Base-by-base conservation (phyloP, 768 basidiomycete species). In the Trametes gibbosa region DNA sequence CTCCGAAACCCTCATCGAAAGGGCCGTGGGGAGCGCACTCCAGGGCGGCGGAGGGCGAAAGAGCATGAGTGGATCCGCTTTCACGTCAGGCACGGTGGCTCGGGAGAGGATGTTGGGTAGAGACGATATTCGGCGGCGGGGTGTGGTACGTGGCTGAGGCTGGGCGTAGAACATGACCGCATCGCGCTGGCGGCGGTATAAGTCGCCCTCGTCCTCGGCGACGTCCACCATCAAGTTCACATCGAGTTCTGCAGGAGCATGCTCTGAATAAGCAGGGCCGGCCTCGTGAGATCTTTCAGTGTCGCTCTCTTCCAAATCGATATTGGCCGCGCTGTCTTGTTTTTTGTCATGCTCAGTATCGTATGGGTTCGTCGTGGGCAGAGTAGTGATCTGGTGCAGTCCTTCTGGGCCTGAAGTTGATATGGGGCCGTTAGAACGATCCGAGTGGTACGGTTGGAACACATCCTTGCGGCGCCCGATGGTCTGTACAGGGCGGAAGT, bases 11-110 rank as follows among this genome's bases (percentile, higher is more conserved):
- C 53, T 58, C 23, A 49, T 13, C 0, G 52, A 34, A 6, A 48
- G 57, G 3, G 53, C 50, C 7, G 34, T 43, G 12, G 53, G 56
- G 1, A 69, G 64, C 1, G 45, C 25, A 17, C 41, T 48, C 65
- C 67, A 70, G 16, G 69, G 62, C 13, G 67, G 69, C 5, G 69
- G 67, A 0, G 56, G 27, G 1, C 69, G 64, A 55, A 51, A 70
- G 25, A 69, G 61, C 63, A 59, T 65, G 14, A 63, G 50, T 6
- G 53, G 57, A 23, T 53, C 57, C 24, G 29, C 12, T n/a, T 24
- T 27, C 3, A 6, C 16, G 46, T 34, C 3, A 24, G 37, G 10
- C 17, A 23, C 35, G 8, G 21, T 34, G 34, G 45, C 7, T 23
- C 14, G 37, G 4, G 34, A 23, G 27, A 19, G 7, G 12, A 41